Evolutionary conservation across 495 filamentous ascomycete genomes (phyloP).

Genomic region (Trichoderma gamsii): DNA sequence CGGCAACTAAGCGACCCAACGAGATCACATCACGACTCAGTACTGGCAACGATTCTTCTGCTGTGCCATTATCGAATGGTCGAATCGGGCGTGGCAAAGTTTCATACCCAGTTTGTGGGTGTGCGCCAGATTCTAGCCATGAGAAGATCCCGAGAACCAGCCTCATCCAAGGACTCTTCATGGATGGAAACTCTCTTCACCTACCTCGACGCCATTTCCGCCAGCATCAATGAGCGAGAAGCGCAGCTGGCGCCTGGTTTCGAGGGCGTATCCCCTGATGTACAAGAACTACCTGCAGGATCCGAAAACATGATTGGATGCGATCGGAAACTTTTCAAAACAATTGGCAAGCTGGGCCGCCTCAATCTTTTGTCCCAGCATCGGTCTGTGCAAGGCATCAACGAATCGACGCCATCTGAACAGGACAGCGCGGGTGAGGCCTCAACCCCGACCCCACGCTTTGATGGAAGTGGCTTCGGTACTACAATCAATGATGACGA

Average conservation of each 20-base stretch:
- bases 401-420: not conserved
- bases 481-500: constrained; percentile 44
- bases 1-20: constrained; percentile 68
- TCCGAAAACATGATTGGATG: constrained; percentile 81
- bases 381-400: constrained; percentile 43
- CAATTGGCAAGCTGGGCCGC: constrained; percentile 70
- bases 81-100: constrained; percentile 84
- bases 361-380: constrained; percentile 86
- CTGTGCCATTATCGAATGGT: constrained; percentile 91
- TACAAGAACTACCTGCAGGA: constrained; percentile 52
- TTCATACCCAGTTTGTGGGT: constrained; percentile 88
- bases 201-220: constrained; percentile 92
- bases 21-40: constrained; percentile 74
- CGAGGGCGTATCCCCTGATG: constrained; percentile 60
- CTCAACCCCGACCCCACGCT: constrained; percentile 32
- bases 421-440: constrained; percentile 13
- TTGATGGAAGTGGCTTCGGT: constrained; percentile 60
- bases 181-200: constrained; percentile 98
- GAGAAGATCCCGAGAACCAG: constrained; percentile 52
- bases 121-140: constrained; percentile 88
- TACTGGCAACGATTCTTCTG: constrained; percentile 79
- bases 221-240: constrained; percentile 86
- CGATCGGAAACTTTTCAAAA: constrained; percentile 72
- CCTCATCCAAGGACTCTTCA: constrained; percentile 57
- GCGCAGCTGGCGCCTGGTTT: constrained; percentile 68